Base-by-base conservation (phyloP, 192 early-diverging fungal species). In the Martensiomyces pterosporus region DNA sequence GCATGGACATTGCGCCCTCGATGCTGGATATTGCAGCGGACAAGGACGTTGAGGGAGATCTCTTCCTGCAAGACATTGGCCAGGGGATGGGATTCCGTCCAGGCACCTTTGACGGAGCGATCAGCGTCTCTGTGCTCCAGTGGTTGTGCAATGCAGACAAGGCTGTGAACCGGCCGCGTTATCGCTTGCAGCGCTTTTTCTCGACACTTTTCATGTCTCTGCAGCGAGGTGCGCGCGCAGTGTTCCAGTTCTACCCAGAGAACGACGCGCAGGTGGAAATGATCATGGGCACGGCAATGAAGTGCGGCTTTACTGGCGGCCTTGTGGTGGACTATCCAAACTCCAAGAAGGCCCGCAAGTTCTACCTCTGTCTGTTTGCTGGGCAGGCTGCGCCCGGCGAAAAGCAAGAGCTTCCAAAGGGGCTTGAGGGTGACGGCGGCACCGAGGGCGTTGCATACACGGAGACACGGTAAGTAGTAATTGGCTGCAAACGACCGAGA, bases 81-180 rank as follows among this genome's bases (percentile, higher is more conserved):
- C 91, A 95, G 46, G 96, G 94, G 10, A 64, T 99, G 62, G 86
- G 81, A 9, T 99, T 89, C 67, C 80, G 94, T 4, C 92, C 94
- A 2, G 96, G 96, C 43, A 87, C 89, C 24, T 99, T 99, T 77
- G 96, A 99, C 52, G 96, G 93, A 1, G 87, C 87, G 25, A 93
- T 96, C 41, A 90, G 86, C 57, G 83, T 99, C 32, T 98, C 96
- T 0, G 94, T 94, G 4, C 59, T 99, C 23, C 96, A 99, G 69
- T 99, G 94, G 96, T 83, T 99, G 21, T 99, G 94, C 60, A 99
- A 99, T 62, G 94, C 96, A 6, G 96, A 99, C 77, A 89, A 88
- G 57, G 63, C 77, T n/a, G 82, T 82, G 50, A 88, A 99, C 59
- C 76, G 80, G 43, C 96, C 96, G 17, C 80, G 86, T 46, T 75